A percentile compares a stretch with the other conserved stretches of the same genome.
phyloP scores from a whole-genome alignment of 352 stramenopile genomes.

The Globisporangium nodosum region DNA sequence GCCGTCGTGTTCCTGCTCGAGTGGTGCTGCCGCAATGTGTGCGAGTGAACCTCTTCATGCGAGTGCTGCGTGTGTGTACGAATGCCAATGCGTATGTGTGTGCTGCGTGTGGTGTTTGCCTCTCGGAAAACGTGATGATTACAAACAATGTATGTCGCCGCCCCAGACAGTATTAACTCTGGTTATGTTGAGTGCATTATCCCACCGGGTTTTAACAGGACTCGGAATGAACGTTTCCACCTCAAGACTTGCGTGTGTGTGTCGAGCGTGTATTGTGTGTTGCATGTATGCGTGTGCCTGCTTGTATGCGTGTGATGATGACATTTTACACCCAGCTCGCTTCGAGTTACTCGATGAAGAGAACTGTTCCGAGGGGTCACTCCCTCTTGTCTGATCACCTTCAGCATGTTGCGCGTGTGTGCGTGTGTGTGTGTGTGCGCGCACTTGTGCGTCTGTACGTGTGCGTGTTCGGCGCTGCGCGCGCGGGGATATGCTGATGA shows the following conservation, averaged over 20 bases:
- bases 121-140: constrained; percentile 80
- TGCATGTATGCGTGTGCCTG: constrained; percentile 15
- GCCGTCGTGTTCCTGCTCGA: no score
- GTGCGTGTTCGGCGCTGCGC: constrained; percentile 13
- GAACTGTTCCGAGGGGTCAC: constrained; percentile 86
- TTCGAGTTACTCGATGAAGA: constrained; percentile 89
- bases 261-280: constrained; percentile 15
- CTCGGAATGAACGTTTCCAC: constrained; percentile 78
- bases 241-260: constrained; percentile 5
- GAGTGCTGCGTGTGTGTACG: neutral
- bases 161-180: constrained; percentile 79
- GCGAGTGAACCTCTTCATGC: no score
- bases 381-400: constrained; percentile 85
- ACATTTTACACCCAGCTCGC: constrained; percentile 86
- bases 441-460: constrained; percentile 7
- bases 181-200: constrained; percentile 85
- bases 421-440: constrained; percentile 3
- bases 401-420: constrained; percentile 8
- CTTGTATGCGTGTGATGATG: constrained; percentile 71
- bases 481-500: constrained; percentile 69
- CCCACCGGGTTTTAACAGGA: constrained; percentile 73
- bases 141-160: constrained; percentile 82
- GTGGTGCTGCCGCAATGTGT: neutral
- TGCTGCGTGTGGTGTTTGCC: constrained; percentile 11
- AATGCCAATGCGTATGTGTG: constrained; percentile 3